Base-by-base conservation (phyloP, 257 asterid species). In the Penstemon newberryi region DNA sequence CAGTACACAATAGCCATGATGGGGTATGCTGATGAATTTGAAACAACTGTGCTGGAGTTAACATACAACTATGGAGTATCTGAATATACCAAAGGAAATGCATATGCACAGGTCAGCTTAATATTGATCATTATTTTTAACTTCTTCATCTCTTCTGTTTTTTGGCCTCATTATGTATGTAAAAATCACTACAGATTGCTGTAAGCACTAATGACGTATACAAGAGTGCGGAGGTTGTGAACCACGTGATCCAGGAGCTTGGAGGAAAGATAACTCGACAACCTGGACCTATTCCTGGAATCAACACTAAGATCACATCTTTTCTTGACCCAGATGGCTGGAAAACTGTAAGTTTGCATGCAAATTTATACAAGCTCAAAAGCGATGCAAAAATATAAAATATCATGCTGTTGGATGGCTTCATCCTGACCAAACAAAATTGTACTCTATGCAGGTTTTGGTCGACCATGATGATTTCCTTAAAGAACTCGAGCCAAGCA, bases 291-390 rank as follows among this genome's bases (percentile, higher is more conserved):
- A 78, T 93, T 69, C 95, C 97, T 53, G 97, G 98, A 69, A 63
- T 93, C 75, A 87, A 80, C 80, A 93, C 99, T 60, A 93, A 90
- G 90, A 87, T 93, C 77, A 84, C 88, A 66, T 82, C 96, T 70
- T 88, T 93, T 73, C 76, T 90, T 52, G 97, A 93, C 65, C 99
- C 99, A n/a, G 97, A 93, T 83, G 99, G 99, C 10, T 93, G 99
- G 99, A 93, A 93, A 84, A 90, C 94, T 59, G 97, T 90, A 78
- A 90, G 95, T 77, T 63, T 46, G 47, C 53, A 41, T 46, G 59
- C 67, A 8, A 25, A 7, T 12, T 10, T 9, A 52, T 11, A 39
- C 39, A 19, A 43, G 5, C 38, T 45, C 45, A 36, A 37, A 58
- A 11, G 45, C 5, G 38, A 1, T 10, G 9, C 63, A 38, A 38